A percentile compares a stretch with the other conserved stretches of the same genome.
Evolutionary conservation across 73 alveolate genomes (phyloP).

Genomic region (Paramecium primaurelia): DNA sequence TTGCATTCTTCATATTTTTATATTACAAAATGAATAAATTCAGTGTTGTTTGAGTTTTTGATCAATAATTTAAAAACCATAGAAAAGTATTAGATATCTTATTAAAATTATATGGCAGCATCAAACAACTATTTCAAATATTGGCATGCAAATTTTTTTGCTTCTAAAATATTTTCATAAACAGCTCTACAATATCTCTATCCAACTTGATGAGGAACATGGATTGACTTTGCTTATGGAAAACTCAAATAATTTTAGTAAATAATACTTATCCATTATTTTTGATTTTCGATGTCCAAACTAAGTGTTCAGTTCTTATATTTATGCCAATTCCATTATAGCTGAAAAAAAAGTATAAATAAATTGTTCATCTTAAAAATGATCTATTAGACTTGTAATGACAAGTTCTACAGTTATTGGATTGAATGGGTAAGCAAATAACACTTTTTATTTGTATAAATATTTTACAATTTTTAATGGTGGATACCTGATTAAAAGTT

Average conservation of each 20-base stretch:
- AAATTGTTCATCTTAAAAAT: background rate
- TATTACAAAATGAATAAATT: background rate
- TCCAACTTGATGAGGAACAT: background rate
- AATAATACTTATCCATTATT: background rate
- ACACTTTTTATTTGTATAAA: background rate
- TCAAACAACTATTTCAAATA: background rate
- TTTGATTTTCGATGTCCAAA: background rate
- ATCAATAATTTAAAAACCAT: background rate
- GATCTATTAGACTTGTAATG: background rate
- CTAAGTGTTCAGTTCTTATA: background rate
- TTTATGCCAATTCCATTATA: background rate
- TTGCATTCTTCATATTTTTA: constrained; percentile 9
- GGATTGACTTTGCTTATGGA: background rate
- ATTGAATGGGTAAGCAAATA: background rate
- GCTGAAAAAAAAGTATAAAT: background rate
- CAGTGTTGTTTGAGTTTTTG: background rate
- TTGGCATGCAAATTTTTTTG: background rate
- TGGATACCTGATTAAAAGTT: background rate
- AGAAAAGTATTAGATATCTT: background rate
- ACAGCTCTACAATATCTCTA: background rate
- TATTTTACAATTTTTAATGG: background rate
- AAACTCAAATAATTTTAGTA: background rate
- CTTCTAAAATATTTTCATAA: background rate
- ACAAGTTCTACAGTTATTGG: background rate
- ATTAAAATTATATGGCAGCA: background rate